A percentile compares a stretch with the other conserved stretches of the same genome.
Conservation (phyloP, 2,329 filamentous ascomycete species). For the Epichloe elymi region DNA sequence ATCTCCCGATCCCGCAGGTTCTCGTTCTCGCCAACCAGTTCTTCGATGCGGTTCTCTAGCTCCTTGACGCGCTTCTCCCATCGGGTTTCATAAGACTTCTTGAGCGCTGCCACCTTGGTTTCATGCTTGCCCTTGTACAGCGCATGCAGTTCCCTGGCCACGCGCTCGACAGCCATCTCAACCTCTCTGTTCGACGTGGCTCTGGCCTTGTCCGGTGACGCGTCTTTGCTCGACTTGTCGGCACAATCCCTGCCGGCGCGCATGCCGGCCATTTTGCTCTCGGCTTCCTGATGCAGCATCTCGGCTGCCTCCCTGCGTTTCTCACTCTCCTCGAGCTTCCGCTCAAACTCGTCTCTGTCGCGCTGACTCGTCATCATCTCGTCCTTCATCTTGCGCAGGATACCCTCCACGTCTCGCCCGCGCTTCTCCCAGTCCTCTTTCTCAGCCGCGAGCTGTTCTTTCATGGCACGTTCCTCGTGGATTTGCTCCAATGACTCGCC, state of each 20-base stretch:
- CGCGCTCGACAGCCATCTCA: constrained; percentile 75
- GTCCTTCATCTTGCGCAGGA: constrained; percentile 66
- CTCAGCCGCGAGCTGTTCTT: constrained; percentile 61
- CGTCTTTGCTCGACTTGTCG: constrained; percentile 12
- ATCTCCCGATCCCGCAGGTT: constrained; percentile 53
- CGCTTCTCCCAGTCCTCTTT: constrained; percentile 75
- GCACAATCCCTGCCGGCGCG: constrained; percentile 42
- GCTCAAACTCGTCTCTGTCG: constrained; percentile 69
- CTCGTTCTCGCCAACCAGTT: constrained; percentile 62
- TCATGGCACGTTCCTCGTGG: constrained; percentile 58
- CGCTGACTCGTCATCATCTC: constrained; percentile 66
- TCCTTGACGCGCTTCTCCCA: constrained; percentile 82
- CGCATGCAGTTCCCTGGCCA: constrained; percentile 83
- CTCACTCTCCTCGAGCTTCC: constrained; percentile 64
- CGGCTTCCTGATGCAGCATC: constrained; percentile 61
- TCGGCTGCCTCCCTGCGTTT: constrained; percentile 61
- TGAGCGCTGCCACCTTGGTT: constrained; percentile 84
- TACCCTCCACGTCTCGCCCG: constrained; percentile 71
- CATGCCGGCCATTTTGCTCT: constrained; percentile 64
- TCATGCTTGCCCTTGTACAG: constrained; percentile 97
- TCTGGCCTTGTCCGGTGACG: constrained; percentile 26
- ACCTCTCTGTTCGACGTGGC: constrained; percentile 45
- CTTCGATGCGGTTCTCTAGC: constrained; percentile 57
- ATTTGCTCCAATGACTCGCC: constrained; percentile 75
- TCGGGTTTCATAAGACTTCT: constrained; percentile 69